Evolutionary conservation across 768 basidiomycete species (phyloP).

Genomic region (Auricularia sp.): DNA sequence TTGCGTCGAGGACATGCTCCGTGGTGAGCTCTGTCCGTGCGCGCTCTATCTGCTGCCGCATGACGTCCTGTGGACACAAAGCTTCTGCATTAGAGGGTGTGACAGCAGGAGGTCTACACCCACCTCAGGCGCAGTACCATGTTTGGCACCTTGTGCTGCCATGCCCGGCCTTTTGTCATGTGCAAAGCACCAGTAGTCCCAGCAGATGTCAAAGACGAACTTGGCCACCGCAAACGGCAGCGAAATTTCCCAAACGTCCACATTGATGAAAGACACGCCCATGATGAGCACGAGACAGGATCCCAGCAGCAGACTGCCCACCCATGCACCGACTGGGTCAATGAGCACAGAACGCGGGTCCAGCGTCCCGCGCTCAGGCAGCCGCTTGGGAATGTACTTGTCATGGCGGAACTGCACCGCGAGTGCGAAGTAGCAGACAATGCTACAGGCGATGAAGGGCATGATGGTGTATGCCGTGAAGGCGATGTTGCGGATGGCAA

Average conservation of each 20-base stretch:
- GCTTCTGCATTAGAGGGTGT: background rate
- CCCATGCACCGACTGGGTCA: conserved; percentile 63
- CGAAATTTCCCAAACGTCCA: conserved; percentile 78
- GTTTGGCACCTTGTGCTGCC: no score
- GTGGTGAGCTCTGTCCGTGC: background rate
- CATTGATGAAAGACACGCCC: conserved; percentile 60
- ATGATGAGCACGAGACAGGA: conserved; percentile 64
- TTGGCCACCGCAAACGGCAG: conserved; percentile 71
- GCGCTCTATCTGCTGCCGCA: background rate
- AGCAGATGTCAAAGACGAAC: conserved; percentile 50
- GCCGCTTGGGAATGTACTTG: conserved; percentile 41
- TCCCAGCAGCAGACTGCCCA: conserved; percentile 59
- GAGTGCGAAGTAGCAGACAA: conserved; percentile 51
- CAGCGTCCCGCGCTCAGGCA: conserved; percentile 16
- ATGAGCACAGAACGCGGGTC: conserved; percentile 50
- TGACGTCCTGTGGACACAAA: background rate
- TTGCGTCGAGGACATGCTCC: background rate
- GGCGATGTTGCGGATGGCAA: conserved; percentile 61
- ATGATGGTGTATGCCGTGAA: conserved; percentile 79
- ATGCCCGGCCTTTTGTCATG: background rate
- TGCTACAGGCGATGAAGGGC: conserved; percentile 60
- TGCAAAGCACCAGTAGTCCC: conserved; percentile 10
- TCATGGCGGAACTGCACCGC: conserved; percentile 46
- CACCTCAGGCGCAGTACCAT: no score
- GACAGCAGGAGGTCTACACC: no score